These are phyloP conservation scores for Cryphonectria carpinicola DNA, from an alignment of 2,329 filamentous ascomycete genomes.

Conservation along the genomic window DNA sequence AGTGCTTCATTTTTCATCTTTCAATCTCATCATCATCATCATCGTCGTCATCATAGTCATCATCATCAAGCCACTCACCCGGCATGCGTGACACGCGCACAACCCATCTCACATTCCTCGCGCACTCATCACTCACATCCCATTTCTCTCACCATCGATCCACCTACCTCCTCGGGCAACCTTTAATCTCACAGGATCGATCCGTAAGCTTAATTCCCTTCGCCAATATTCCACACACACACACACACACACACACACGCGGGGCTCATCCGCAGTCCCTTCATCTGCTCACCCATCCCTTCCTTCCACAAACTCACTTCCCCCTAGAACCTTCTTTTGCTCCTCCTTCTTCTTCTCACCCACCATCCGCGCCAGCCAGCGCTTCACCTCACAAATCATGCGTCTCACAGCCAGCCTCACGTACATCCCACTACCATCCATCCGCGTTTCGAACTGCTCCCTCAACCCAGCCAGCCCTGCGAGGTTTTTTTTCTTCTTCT, in stretches of 20 bases:
- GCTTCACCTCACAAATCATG: slow-evolving; percentile 17
- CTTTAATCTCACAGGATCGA: slow-evolving; percentile 1
- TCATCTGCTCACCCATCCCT: neutral
- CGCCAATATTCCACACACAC: neutral
- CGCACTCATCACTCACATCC: neutral
- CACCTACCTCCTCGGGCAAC: neutral
- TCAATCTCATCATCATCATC: neutral
- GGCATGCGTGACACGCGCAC: neutral
- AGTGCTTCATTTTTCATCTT: neutral
- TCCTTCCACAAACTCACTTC: neutral
- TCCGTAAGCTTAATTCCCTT: neutral
- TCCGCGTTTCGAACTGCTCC: neutral
- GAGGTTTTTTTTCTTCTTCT: neutral
- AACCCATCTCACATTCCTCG: neutral
- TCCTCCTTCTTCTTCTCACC: neutral
- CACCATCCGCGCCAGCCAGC: slow-evolving; percentile 3
- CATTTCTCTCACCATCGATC: neutral
- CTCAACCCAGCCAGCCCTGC: neutral
- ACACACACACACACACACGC: neutral
- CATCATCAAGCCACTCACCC: slow-evolving; percentile 10
- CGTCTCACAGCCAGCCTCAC: neutral
- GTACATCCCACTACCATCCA: neutral
- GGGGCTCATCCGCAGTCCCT: neutral
- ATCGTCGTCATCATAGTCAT: neutral
- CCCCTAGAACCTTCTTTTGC: neutral